Evolutionary conservation across 2,329 filamentous ascomycete genomes (phyloP).

Genomic region (Ophiostoma sp.): DNA sequence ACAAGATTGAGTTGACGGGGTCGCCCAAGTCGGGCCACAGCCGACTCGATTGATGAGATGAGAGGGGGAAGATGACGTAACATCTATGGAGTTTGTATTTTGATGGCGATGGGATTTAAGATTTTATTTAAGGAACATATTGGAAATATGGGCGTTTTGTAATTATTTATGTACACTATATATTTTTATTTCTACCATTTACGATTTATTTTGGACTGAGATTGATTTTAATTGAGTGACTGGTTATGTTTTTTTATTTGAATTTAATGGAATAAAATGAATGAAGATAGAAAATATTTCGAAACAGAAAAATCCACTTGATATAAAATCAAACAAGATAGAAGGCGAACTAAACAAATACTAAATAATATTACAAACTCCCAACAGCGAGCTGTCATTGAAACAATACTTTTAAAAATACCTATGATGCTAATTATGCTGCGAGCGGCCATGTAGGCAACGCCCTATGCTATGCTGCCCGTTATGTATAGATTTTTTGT

Average conservation of each 20-base stretch:
- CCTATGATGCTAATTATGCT: background rate
- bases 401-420: background rate
- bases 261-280: background rate
- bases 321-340: too few species aligned
- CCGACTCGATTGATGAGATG: background rate
- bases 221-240: background rate
- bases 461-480: background rate
- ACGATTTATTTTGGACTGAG: background rate
- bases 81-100: background rate
- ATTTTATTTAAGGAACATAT: background rate
- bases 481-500: background rate
- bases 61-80: background rate
- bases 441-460: background rate
- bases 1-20: constrained; percentile 49
- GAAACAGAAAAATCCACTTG: background rate
- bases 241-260: background rate
- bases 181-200: background rate
- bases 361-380: background rate
- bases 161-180: background rate
- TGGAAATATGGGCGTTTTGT: constrained; percentile 1
- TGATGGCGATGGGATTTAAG: background rate
- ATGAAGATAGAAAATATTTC: background rate
- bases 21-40: constrained; percentile 15
- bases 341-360: too few species aligned
- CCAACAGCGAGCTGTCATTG: background rate